phyloP scores from a whole-genome alignment of 352 stramenopile species.

The Aphanomyces invadans region DNA sequence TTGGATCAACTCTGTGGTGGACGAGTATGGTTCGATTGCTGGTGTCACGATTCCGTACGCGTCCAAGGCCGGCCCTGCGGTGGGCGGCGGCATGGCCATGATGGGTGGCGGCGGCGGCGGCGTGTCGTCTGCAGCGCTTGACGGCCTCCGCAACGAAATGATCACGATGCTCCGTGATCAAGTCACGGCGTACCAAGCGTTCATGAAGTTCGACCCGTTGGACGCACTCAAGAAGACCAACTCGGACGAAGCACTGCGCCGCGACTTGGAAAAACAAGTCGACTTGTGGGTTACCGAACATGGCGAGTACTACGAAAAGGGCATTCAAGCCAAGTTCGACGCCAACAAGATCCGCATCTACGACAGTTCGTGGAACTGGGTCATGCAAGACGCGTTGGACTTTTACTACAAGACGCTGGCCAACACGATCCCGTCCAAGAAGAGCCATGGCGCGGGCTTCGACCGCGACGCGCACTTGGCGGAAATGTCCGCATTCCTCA shows the following conservation, averaged over 20 bases:
- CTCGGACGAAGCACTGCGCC: conserved; percentile 41
- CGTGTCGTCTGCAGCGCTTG: conserved; percentile 30
- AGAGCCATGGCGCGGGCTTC: neutral
- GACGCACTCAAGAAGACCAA: conserved; percentile 47
- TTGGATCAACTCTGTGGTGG: conserved; percentile 69
- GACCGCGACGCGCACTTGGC: conserved; percentile 21
- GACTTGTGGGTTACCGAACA: conserved; percentile 48
- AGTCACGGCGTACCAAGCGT: conserved; percentile 39
- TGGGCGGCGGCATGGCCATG: conserved; percentile 32
- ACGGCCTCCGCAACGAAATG: conserved; percentile 46
- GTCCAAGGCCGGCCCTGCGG: conserved; percentile 27
- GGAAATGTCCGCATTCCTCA: conserved; percentile 29
- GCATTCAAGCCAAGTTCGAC: conserved; percentile 57
- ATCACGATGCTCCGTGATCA: conserved; percentile 55
- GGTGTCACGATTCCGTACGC: conserved; percentile 53
- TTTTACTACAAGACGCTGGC: conserved; percentile 44
- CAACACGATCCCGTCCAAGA: neutral
- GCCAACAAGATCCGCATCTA: conserved; percentile 63
- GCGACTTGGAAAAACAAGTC: conserved; percentile 47
- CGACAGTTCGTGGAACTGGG: conserved; percentile 81
- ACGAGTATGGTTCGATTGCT: conserved; percentile 61
- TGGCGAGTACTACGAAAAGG: conserved; percentile 44
- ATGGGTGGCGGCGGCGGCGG: conserved; percentile 5
- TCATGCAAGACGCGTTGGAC: conserved; percentile 56
- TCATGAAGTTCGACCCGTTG: conserved; percentile 42